Conservation (phyloP, 2,329 filamentous ascomycete species). For the Rugonectria rugulosa region DNA sequence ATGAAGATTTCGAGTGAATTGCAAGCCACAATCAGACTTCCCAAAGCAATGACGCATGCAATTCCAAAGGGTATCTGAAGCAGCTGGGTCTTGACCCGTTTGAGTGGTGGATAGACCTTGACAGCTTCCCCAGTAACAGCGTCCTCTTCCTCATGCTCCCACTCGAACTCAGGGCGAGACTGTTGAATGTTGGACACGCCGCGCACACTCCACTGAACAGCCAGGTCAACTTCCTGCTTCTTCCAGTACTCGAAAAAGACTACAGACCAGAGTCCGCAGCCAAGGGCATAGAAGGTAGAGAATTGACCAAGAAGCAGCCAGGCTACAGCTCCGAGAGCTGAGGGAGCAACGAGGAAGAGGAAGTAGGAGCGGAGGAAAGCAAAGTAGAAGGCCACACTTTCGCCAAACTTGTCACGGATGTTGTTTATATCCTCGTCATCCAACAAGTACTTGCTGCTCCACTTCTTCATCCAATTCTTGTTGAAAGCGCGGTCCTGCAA, state of each 20-base stretch:
- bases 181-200: conserved; percentile 84
- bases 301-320: conserved; percentile 88
- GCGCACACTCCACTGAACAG: conserved; percentile 87
- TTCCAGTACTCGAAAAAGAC: conserved; percentile 97
- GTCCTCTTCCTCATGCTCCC: conserved; percentile 80
- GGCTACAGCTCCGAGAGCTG: conserved; percentile 75
- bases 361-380: conserved; percentile 94
- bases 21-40: conserved; percentile 82
- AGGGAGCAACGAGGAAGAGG: conserved; percentile 82
- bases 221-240: conserved; percentile 86
- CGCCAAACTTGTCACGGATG: conserved; percentile 80
- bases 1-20: conserved; percentile 97
- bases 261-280: conserved; percentile 85
- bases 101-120: conserved; percentile 77
- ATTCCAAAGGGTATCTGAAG: conserved; percentile 87
- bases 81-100: conserved; percentile 78
- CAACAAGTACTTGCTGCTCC: conserved; percentile 75
- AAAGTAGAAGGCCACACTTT: conserved; percentile 93
- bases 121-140: conserved; percentile 82
- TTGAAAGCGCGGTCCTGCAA: conserved; percentile 82
- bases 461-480: conserved; percentile 75
- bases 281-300: conserved; percentile 79
- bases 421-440: conserved; percentile 72
- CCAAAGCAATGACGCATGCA: conserved; percentile 74
- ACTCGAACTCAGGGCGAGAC: conserved; percentile 78